Evolutionary conservation across 371 early-diverging fungal species (phyloP).

Genomic region (Cokeromyces recurvatus): DNA sequence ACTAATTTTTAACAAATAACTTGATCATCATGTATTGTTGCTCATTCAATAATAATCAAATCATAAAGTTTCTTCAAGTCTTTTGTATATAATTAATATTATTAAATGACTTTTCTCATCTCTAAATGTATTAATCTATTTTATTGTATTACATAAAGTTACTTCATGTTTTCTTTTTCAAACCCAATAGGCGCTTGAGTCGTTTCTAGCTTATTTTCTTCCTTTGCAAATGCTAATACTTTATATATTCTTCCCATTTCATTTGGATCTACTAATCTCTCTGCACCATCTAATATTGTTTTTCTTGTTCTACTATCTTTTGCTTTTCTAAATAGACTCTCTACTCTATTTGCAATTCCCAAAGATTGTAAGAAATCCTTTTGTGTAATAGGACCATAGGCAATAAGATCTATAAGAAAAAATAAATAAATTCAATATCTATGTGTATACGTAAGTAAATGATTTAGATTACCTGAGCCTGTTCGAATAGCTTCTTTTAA

Average conservation of each 20-base stretch:
- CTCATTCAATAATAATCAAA: no score
- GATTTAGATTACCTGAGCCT: constrained; percentile 33
- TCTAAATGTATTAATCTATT: no score
- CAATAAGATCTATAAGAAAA: constrained; percentile 20
- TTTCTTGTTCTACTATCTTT: constrained; percentile 44
- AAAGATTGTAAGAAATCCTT: constrained; percentile 73
- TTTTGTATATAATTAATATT: no score
- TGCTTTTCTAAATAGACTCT: constrained; percentile 65
- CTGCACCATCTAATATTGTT: constrained; percentile 63
- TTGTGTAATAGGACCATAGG: constrained; percentile 84
- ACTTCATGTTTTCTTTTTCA: no score
- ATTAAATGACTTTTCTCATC: no score
- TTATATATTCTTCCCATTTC: constrained; percentile 83
- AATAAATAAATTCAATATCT: no score
- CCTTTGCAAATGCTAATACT: constrained; percentile 63
- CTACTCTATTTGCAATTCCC: constrained; percentile 79
- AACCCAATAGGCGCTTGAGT: no score
- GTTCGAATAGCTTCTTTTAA: constrained; percentile 57
- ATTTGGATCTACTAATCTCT: constrained; percentile 68
- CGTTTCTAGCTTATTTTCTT: background rate
- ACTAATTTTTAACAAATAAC: no score
- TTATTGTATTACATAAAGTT: no score
- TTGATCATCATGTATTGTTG: no score
- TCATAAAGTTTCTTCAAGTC: no score
- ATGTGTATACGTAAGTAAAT: no score